Conservation (phyloP, 2,329 filamentous ascomycete species). For the Cytospora mali region DNA sequence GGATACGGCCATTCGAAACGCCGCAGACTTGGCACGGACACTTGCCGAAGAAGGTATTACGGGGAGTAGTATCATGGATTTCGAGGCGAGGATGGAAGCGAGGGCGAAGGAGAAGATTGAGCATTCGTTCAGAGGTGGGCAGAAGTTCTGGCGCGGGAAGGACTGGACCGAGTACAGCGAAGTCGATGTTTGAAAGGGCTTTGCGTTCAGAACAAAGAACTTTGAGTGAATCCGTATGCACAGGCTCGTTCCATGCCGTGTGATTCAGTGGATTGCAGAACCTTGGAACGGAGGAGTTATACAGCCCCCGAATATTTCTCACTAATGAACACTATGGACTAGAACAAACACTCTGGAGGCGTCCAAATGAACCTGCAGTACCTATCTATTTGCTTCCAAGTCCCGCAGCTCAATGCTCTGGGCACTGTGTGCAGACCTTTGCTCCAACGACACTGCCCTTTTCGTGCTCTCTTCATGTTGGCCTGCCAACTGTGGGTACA, state of each 20-base stretch:
- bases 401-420: neutral
- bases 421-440: neutral
- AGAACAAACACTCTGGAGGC: neutral
- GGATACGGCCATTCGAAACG: conserved; percentile 35
- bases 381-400: neutral
- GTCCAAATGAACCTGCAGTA: neutral
- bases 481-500: neutral
- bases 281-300: neutral
- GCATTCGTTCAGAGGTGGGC: conserved; percentile 36
- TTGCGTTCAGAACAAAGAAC: neutral
- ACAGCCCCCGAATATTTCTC: neutral
- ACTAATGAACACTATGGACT: neutral
- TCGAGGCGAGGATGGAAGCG: conserved; percentile 34
- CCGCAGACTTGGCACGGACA: conserved; percentile 33
- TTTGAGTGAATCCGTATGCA: neutral
- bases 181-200: neutral
- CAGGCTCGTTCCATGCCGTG: neutral
- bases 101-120: conserved; percentile 35
- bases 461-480: neutral
- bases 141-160: conserved; percentile 34
- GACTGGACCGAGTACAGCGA: conserved; percentile 29
- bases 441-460: neutral
- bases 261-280: too few relatives aligned
- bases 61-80: conserved; percentile 27
- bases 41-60: conserved; percentile 32